Evolutionary conservation across 495 filamentous ascomycete species (phyloP), one percentile per base, ranked within the genome.

Genomic region (Chaetomium cochliodes): DNA sequence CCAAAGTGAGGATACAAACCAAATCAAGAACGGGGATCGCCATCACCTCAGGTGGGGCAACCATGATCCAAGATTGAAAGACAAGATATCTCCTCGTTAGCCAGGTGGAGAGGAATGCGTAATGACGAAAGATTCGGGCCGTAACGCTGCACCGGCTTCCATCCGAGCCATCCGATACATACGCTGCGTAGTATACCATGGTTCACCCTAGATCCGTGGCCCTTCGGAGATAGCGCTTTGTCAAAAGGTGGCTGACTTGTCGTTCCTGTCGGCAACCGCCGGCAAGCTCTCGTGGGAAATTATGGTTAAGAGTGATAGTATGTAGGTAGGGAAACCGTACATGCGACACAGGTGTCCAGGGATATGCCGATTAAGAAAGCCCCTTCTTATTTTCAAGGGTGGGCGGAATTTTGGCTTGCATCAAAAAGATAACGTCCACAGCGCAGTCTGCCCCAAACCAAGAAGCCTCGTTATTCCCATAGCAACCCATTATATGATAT

Each of bases 401-500:
- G 8, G 11, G 33, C 11, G 3, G 8, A 12, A 1, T 37, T 37
- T 3, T 37, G 3, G 5, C 8, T 37, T 7, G 33, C 33, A 37
- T 37, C 33, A 37, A 37, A 37, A 37, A 37, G 6, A n/a, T 44
- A 9, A 44, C 41, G 41, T 18, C 16, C 41, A 4, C 41, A 11
- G 13, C 13, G 13, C 39, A 18, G 16, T 13, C n/a, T 28, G 30
- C 20, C 20, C 41, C 20, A 28, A 13, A 20, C 7, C 22, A 51
- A 65, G 46, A 42, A 23, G 5, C 55, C 23, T 58, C 46, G 23
- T 16, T 16, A 53, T 65, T 65, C 49, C 28, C 46, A 64, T 12
- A 52, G 12, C 20, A 53, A 28, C 20, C 46, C 22, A 59, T 53
- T 52, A 59, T 52, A 37, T 65, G 47, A 39, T 65, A 65, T 65